Percentiles rank a stretch among this genome's conserved stretches.
Conservation (phyloP, 2,329 filamentous ascomycete species). For the Fusarium sublunatum region DNA sequence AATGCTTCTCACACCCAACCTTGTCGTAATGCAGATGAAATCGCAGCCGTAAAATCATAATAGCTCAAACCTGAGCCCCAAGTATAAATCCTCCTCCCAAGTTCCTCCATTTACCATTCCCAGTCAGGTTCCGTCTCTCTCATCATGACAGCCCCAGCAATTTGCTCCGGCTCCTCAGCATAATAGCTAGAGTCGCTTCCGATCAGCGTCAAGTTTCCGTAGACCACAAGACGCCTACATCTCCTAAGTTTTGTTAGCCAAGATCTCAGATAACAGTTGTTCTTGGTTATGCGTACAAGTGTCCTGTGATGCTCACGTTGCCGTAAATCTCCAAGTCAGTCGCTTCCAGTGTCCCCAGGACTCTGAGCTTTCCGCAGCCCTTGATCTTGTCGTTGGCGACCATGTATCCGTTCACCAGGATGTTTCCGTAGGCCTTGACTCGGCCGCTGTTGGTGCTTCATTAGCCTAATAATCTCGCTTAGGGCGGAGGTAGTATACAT, state of each 20-base stretch:
- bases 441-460: slow-evolving; percentile 50
- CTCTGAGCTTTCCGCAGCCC: slow-evolving; percentile 59
- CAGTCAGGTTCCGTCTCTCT: slow-evolving; percentile 57
- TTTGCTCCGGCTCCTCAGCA: slow-evolving; percentile 56
- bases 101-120: slow-evolving; percentile 46
- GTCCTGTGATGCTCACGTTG: slow-evolving; percentile 58
- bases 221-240: slow-evolving; percentile 58
- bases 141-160: slow-evolving; percentile 57
- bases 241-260: slow-evolving; percentile 45
- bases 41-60: background rate
- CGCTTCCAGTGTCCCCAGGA: slow-evolving; percentile 57
- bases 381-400: slow-evolving; percentile 57
- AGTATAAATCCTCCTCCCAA: background rate
- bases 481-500: slow-evolving; percentile 30
- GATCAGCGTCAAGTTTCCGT: slow-evolving; percentile 60
- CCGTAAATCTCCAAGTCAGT: slow-evolving; percentile 61
- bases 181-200: slow-evolving; percentile 58
- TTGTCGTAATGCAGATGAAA: background rate
- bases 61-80: background rate
- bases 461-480: background rate
- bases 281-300: slow-evolving; percentile 49
- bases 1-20: background rate
- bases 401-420: slow-evolving; percentile 55
- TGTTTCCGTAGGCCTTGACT: slow-evolving; percentile 61
- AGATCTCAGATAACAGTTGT: slow-evolving; percentile 6